A percentile compares a stretch with the other conserved stretches of the same genome.
Evolutionary conservation across 768 basidiomycete species (phyloP).

Genomic region (Boletus huronensis): DNA sequence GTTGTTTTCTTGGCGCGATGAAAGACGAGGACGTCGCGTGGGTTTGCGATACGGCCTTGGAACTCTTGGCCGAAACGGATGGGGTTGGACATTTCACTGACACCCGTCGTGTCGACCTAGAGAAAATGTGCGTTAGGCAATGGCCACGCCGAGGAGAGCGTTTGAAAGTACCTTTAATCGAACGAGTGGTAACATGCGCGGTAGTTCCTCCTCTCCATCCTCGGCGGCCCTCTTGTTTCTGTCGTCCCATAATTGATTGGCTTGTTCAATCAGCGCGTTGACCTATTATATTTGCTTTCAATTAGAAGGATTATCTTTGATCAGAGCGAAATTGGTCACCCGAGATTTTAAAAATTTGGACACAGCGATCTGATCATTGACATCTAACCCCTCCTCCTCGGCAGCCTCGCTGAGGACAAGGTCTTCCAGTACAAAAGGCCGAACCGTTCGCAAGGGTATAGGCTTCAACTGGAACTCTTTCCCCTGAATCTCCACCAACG

Average conservation of each 20-base stretch:
- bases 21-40: slow-evolving; percentile 89
- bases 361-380: slow-evolving; percentile 80
- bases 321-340: slow-evolving; percentile 38
- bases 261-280: slow-evolving; percentile 72
- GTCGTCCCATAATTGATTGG: slow-evolving; percentile 42
- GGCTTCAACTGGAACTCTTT: slow-evolving; percentile 86
- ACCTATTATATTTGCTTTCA: slow-evolving; percentile 44
- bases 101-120: slow-evolving; percentile 87
- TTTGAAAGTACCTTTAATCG: slow-evolving; percentile 62
- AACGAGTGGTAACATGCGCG: slow-evolving; percentile 80
- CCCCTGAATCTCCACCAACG: slow-evolving; percentile 80
- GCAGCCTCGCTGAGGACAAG: slow-evolving; percentile 71
- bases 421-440: slow-evolving; percentile 91
- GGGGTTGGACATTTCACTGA: slow-evolving; percentile 90
- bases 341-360: slow-evolving; percentile 73
- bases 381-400: slow-evolving; percentile 71
- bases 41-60: slow-evolving; percentile 86
- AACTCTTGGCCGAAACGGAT: slow-evolving; percentile 97
- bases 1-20: slow-evolving; percentile 68
- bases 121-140: not conserved
- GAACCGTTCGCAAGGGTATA: slow-evolving; percentile 83
- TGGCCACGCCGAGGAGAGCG: not conserved
- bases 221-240: slow-evolving; percentile 42
- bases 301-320: not conserved
- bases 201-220: slow-evolving; percentile 58